Percentiles rank a stretch among this genome's conserved stretches.
phyloP scores from a whole-genome alignment of 257 asterid species.

The Solanum sitiens region DNA sequence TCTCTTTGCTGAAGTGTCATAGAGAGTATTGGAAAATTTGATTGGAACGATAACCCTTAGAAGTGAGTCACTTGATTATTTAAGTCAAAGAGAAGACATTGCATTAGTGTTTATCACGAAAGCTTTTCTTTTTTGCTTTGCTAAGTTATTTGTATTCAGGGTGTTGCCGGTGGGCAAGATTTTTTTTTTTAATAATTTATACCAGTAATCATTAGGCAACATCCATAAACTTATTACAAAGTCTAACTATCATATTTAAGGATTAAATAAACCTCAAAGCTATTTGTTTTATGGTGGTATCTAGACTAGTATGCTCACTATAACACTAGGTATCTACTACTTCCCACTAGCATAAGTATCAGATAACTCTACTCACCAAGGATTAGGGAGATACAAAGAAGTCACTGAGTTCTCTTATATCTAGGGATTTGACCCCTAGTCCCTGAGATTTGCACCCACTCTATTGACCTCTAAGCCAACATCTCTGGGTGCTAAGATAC shows the following conservation, averaged over 20 bases:
- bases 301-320: not conserved
- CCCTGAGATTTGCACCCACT: not conserved
- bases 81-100: not conserved
- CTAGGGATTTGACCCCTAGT: not conserved
- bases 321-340: not conserved
- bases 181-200: no score
- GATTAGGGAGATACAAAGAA: not conserved
- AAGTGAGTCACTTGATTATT: not conserved
- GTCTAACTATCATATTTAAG: not conserved
- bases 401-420: not conserved
- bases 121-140: not conserved
- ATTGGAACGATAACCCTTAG: not conserved
- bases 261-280: not conserved
- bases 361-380: not conserved
- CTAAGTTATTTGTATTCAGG: not conserved
- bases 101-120: not conserved
- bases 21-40: not conserved
- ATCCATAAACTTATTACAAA: not conserved
- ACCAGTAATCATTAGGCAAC: not conserved
- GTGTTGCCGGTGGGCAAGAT: not conserved
- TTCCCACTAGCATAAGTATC: not conserved
- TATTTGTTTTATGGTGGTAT: not conserved
- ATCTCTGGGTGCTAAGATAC: not conserved
- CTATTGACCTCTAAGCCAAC: not conserved
- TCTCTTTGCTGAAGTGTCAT: not conserved